These are phyloP conservation scores for Candida maris DNA, from an alignment of 805 yeast species.

Conservation along the genomic window DNA sequence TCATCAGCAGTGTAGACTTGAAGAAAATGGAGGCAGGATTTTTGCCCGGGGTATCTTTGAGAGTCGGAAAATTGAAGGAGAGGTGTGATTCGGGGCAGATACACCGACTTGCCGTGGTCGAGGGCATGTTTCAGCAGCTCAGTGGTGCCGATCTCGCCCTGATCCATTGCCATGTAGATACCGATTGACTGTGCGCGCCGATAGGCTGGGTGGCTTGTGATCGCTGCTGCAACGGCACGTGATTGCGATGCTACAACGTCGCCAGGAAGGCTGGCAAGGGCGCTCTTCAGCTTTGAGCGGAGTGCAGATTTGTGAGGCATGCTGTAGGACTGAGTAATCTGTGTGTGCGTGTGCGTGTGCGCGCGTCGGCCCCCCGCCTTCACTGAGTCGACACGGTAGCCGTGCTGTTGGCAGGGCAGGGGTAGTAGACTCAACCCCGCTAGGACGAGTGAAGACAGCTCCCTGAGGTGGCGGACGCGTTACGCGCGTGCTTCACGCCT, in stretches of 20 bases:
- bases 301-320: neutral
- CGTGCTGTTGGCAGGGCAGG: no score
- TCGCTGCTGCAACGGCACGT: conserved; percentile 4
- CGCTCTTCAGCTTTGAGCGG: neutral
- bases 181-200: conserved; percentile 49
- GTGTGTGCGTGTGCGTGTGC: no score
- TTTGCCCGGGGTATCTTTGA: conserved; percentile 27
- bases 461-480: no score
- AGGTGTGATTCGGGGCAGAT: conserved; percentile 46
- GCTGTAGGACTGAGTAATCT: no score
- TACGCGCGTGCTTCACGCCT: no score
- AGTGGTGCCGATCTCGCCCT: conserved; percentile 62
- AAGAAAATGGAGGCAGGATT: conserved; percentile 55
- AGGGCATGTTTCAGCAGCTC: conserved; percentile 52
- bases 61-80: conserved; percentile 28
- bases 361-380: no score
- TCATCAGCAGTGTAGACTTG: conserved; percentile 39
- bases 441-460: no score
- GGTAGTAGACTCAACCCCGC: no score
- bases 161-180: conserved; percentile 73
- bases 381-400: no score
- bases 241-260: conserved; percentile 9
- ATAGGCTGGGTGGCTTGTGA: conserved; percentile 31
- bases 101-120: conserved; percentile 44
- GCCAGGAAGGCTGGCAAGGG: neutral